These are phyloP conservation scores for Bjerkandera adusta DNA, from an alignment of 1,284 basidiomycete species.

Conservation along the genomic window DNA sequence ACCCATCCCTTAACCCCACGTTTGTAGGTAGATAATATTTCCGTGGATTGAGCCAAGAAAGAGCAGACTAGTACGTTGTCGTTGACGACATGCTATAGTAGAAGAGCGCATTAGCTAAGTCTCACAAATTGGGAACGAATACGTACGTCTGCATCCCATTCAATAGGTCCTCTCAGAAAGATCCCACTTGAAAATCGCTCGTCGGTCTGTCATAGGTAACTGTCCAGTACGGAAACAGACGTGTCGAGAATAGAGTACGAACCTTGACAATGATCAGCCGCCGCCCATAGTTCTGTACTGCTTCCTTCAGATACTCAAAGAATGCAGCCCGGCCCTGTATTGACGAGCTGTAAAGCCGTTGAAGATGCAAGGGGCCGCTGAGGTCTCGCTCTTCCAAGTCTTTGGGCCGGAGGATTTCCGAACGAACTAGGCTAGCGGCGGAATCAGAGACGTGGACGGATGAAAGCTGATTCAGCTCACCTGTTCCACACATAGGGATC, in stretches of 20 bases:
- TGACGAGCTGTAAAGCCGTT: slow-evolving; percentile 58
- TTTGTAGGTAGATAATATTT: slow-evolving; percentile 44
- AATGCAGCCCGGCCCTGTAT: slow-evolving; percentile 51
- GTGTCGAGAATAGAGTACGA: slow-evolving; percentile 4
- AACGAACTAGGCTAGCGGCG: slow-evolving; percentile 44
- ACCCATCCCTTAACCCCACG: slow-evolving; percentile 52
- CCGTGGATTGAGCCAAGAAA: slow-evolving; percentile 53
- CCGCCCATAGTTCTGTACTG: slow-evolving; percentile 52
- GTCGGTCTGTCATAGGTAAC: slow-evolving; percentile 42
- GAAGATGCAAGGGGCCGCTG: slow-evolving; percentile 49
- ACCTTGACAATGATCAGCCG: slow-evolving; percentile 62
- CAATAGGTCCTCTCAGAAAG: slow-evolving; percentile 57
- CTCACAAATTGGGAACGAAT: not conserved
- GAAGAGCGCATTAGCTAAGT: no score
- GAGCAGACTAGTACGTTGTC: slow-evolving; percentile 61
- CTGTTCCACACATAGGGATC: slow-evolving; percentile 55
- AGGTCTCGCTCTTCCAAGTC: slow-evolving; percentile 52
- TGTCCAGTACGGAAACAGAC: not conserved
- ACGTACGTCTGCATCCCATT: slow-evolving; percentile 55
- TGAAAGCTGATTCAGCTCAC: slow-evolving; percentile 7
- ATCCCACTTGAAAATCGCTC: slow-evolving; percentile 59
- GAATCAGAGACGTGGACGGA: not conserved
- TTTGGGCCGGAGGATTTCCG: slow-evolving; percentile 48
- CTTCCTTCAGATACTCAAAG: slow-evolving; percentile 57
- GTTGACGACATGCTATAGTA: slow-evolving; percentile 40